These are phyloP conservation scores for Postia placenta DNA, from an alignment of 768 basidiomycete genomes.

Conservation along the genomic window DNA sequence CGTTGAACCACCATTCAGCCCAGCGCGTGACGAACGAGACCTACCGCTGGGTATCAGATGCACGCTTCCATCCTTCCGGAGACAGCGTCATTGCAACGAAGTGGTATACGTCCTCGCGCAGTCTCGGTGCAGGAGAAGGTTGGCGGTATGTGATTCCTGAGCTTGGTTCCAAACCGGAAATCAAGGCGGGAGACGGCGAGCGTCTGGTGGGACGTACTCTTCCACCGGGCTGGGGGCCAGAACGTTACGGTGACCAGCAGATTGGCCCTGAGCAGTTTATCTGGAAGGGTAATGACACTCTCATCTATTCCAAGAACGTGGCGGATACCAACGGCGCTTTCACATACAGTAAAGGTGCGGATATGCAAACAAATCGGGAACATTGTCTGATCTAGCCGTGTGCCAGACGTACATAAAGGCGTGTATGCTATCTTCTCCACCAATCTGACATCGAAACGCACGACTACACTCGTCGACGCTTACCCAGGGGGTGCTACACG, in stretches of 20 bases:
- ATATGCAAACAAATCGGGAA: neutral
- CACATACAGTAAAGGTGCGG: conserved; percentile 58
- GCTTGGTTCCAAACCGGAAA: conserved; percentile 6
- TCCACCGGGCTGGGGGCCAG: conserved; percentile 54
- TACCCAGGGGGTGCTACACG: conserved; percentile 69
- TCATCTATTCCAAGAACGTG: conserved; percentile 67
- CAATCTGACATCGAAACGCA: conserved; percentile 52
- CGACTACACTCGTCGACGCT: conserved; percentile 46
- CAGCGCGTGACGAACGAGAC: conserved; percentile 66
- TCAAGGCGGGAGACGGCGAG: conserved; percentile 39
- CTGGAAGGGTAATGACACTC: conserved; percentile 49
- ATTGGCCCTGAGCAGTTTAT: conserved; percentile 70
- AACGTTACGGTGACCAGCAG: conserved; percentile 61
- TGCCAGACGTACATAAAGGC: conserved; percentile 58
- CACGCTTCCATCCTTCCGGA: conserved; percentile 66
- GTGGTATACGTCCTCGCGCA: conserved; percentile 64
- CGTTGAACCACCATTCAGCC: conserved; percentile 20
- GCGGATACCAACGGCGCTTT: conserved; percentile 40
- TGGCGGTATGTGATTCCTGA: conserved; percentile 59
- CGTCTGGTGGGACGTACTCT: conserved; percentile 51
- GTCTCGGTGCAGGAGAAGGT: conserved; percentile 66
- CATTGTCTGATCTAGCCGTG: neutral
- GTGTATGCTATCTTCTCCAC: conserved; percentile 67
- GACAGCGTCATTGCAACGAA: conserved; percentile 64
- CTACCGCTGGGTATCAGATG: conserved; percentile 62